phyloP scores from a whole-genome alignment of 371 early-diverging fungal species.

The Syncephalastrum monosporum region DNA sequence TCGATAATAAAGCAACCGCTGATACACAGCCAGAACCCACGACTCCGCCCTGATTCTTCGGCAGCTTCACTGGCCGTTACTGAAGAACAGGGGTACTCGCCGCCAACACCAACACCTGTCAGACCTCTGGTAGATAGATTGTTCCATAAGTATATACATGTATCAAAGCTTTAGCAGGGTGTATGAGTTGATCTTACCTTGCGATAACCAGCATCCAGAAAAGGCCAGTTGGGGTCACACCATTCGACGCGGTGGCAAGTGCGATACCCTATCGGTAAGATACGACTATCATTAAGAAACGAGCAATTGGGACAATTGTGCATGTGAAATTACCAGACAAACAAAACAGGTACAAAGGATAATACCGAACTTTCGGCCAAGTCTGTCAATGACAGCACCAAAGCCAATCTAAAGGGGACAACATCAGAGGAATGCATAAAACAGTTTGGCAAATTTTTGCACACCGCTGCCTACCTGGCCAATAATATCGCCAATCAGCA shows the following conservation, averaged over 20 bases:
- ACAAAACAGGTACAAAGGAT: slow-evolving; percentile 28
- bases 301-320: slow-evolving; percentile 21
- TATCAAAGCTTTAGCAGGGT: too few relatives aligned
- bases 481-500: slow-evolving; percentile 25
- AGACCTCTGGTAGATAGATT: slow-evolving; percentile 30
- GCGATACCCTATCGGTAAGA: neutral
- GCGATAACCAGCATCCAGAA: slow-evolving; percentile 6
- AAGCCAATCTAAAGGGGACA: slow-evolving; percentile 4
- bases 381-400: slow-evolving; percentile 32
- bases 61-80: slow-evolving; percentile 46
- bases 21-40: slow-evolving; percentile 42
- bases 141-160: slow-evolving; percentile 29
- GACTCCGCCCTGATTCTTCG: slow-evolving; percentile 41
- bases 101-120: slow-evolving; percentile 48
- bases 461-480: slow-evolving; percentile 10
- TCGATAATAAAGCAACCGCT: slow-evolving; percentile 44
- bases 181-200: too few relatives aligned
- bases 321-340: slow-evolving; percentile 27
- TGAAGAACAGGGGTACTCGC: slow-evolving; percentile 50
- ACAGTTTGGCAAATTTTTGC: slow-evolving; percentile 2
- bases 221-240: neutral
- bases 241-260: slow-evolving; percentile 4
- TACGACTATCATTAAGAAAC: neutral
- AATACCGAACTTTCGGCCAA: slow-evolving; percentile 38
- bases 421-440: too few relatives aligned